Evolutionary conservation across 78 protist genomes (phyloP), one percentile per base, ranked within the genome.

Genomic region (Dictyostelium firmibasis): DNA sequence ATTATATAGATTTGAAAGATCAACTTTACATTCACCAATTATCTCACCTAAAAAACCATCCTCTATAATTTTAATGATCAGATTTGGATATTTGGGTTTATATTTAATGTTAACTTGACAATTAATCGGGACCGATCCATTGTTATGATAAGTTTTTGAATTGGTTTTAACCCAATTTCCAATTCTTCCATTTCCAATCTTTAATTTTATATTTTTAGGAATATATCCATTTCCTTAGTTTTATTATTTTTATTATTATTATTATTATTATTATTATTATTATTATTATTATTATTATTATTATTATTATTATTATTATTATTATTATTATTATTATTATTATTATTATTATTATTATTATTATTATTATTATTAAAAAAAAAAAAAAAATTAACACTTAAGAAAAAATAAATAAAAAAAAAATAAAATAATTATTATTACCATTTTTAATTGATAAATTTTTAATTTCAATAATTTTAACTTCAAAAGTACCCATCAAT

Each of bases 131-230:
- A 81, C 10, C 5, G 64, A n/a, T 25, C 83, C 36, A 77, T 57
- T 60, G 16, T 20, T 13, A 43, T 53, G 25, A 44, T 60, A 78
- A 16, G 35, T 27, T 77, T 29, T 81, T 53, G 79, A 81, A 78
- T 50, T 27, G n/a, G 43, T 87, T 60, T 87, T 87, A n/a, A 78
- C n/a, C 93, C 93, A 87, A 27, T 29, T 69, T n/a, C 93, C 93
- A 14, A 87, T 57, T 78, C 74, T 87, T 23, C 93, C 93, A 44
- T 36, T 62, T 36, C 93, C 93, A 25, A 87, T 44, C 47, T 87
- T 87, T 77, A 87, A 60, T 77, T 78, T 87, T 11, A 87, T 38
- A 60, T 75, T 74, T 74, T 47, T 69, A 44, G 86, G 86, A 38
- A 11, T 35, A 33, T 13, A 7, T 6, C 86, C 86, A 81, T 60